Base-by-base conservation (phyloP, 1,284 basidiomycete genomes). In the Tylopilus orsonianus region DNA sequence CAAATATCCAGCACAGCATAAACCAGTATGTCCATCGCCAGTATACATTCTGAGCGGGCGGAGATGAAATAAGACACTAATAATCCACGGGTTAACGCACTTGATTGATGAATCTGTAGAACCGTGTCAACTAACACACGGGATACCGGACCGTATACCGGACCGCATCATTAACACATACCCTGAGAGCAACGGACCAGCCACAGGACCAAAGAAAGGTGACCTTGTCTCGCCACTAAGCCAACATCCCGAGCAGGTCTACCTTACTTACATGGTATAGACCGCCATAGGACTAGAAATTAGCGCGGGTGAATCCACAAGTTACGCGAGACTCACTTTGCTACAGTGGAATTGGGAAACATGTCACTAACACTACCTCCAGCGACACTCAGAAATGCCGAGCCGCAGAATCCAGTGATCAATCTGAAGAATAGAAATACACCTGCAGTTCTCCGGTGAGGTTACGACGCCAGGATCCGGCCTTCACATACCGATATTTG, bases 1-100 rank as follows among this genome's bases (percentile, higher is more conserved):
- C 59, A 48, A 79, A 79, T 7, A 73, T 72, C 83, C 83, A 87
- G 32, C 86, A 85, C 2, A 84, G 59, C 41, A 86, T 64, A 22
- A 86, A 67, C 49, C 83, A 79, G 65, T 84, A 93, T 0, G 86
- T 88, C 90, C 89, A 92, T 44, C 85, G 70, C 90, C 90, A 93
- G 48, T 77, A 55, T 0, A 79, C 57, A 55, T 87, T 74, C 75
- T 83, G 55, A 41, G 19, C 4, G 20, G 5, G 24, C 2, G 10
- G 9, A 16, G 27, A 27, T 50, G 23, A 40, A 26, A 46, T 16
- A 24, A 33, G 14, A 22, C 14, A 38, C 10, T 27, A 18, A 33
- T 20, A 34, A 39, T 33, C 9, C 8, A 30, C 13, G 9, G 3
- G 14, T 18, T 56, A 8, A 20, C 69, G 35, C 37, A 72, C 71